Percentiles rank a stretch among this genome's conserved stretches.
phyloP scores from a whole-genome alignment of 192 early-diverging fungal species.

The Coemansia asiatica region DNA sequence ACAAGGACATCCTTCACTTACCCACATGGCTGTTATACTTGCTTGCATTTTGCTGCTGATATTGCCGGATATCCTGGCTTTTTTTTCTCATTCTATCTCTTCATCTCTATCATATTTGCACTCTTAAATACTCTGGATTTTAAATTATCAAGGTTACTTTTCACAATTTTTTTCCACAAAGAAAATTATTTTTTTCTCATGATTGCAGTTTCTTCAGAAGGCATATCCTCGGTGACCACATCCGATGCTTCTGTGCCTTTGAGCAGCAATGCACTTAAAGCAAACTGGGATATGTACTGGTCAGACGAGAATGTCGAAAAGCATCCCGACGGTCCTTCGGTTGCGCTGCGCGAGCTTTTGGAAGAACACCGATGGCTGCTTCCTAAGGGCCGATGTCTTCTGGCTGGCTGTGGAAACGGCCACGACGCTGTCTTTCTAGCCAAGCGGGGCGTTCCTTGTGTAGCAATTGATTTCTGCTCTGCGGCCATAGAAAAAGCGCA shows the following conservation, averaged over 20 bases:
- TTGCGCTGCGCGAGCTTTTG: constrained; percentile 44
- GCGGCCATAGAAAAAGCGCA: constrained; percentile 57
- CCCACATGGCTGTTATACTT: background rate
- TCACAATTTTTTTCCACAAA: too few relatives aligned
- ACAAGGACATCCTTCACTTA: background rate
- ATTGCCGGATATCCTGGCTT: constrained; percentile 1
- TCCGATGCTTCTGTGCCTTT: background rate
- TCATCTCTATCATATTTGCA: background rate
- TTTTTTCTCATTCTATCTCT: background rate
- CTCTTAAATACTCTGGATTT: background rate
- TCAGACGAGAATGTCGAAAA: constrained; percentile 12
- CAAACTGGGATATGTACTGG: constrained; percentile 39
- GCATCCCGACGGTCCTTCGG: constrained; percentile 26
- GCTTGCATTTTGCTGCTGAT: background rate
- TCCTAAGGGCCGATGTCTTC: constrained; percentile 46
- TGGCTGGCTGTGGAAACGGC: constrained; percentile 56
- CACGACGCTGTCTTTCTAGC: constrained; percentile 77
- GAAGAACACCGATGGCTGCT: constrained; percentile 46
- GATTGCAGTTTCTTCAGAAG: constrained; percentile 43
- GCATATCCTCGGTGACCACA: constrained; percentile 2
- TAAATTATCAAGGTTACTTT: background rate
- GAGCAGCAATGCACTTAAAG: constrained; percentile 15
- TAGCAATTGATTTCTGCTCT: constrained; percentile 69
- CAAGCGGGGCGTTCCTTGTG: constrained; percentile 42
- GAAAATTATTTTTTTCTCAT: too few relatives aligned